These are phyloP conservation scores for Tetraselmis chui DNA, from an alignment of 139 green algal species.

Conservation along the genomic window DNA sequence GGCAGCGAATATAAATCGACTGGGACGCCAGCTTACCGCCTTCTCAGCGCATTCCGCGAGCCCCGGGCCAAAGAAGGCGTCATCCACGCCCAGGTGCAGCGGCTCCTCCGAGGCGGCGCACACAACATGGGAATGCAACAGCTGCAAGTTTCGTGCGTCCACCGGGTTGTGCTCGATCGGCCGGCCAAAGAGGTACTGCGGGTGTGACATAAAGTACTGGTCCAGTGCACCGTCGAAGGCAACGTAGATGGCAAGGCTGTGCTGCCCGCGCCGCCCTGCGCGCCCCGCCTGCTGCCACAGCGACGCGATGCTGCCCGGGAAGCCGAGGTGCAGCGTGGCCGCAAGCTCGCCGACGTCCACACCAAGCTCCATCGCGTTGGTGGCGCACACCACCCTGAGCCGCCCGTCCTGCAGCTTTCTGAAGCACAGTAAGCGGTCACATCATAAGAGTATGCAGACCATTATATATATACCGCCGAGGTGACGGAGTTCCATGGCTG, in stretches of 20 bases:
- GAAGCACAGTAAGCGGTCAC: too few species aligned
- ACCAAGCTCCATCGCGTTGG: constrained; percentile 93
- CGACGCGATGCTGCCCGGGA: constrained; percentile 67
- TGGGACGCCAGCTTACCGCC: not conserved
- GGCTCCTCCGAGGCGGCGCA: constrained; percentile 75
- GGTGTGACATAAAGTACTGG: constrained; percentile 89
- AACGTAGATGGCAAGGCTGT: constrained; percentile 72
- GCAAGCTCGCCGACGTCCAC: constrained; percentile 92
- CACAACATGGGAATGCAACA: constrained; percentile 72
- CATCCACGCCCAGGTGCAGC: constrained; percentile 27
- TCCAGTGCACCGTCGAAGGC: constrained; percentile 87
- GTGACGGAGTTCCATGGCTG: too few species aligned
- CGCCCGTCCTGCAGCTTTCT: constrained; percentile 42
- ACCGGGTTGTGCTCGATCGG: constrained; percentile 63
- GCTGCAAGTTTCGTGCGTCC: constrained; percentile 55
- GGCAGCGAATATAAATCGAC: too few species aligned
- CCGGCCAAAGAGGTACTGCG: constrained; percentile 64
- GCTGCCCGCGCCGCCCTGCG: constrained; percentile 73
- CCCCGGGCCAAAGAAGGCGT: constrained; percentile 2
- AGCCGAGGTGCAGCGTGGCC: constrained; percentile 86
- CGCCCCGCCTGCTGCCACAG: constrained; percentile 89
- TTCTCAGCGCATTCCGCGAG: not conserved
- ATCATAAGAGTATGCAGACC: too few species aligned
- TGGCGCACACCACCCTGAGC: constrained; percentile 76
- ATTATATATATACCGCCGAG: too few species aligned